These are phyloP conservation scores for Penicillium aurantiogriseum DNA, from an alignment of 2,329 filamentous ascomycete species.

Conservation along the genomic window DNA sequence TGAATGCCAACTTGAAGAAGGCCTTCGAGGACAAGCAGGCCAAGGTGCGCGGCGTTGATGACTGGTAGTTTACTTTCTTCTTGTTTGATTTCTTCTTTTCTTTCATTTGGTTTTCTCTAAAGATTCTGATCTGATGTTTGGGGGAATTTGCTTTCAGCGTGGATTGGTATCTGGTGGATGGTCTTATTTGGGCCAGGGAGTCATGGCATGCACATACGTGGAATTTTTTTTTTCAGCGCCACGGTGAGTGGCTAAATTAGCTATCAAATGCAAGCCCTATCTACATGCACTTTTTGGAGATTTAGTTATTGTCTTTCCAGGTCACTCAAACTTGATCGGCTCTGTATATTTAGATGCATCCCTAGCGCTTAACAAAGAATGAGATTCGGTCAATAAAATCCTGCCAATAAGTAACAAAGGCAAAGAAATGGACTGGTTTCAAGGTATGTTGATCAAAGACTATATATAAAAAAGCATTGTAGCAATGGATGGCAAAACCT, in stretches of 20 bases:
- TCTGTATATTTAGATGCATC: background rate
- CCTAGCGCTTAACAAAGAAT: background rate
- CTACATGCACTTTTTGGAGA: too few species aligned
- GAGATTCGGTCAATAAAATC: background rate
- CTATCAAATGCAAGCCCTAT: too few species aligned
- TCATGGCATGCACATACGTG: slow-evolving; percentile 18
- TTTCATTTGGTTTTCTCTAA: background rate
- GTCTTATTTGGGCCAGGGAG: slow-evolving; percentile 4
- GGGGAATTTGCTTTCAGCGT: slow-evolving; percentile 2
- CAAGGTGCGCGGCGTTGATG: slow-evolving; percentile 36
- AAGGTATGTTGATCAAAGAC: too few species aligned
- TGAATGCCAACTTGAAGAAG: slow-evolving; percentile 37
- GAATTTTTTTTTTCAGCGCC: too few species aligned
- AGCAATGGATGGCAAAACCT: background rate
- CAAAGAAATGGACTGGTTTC: background rate
- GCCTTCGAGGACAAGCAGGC: slow-evolving; percentile 36
- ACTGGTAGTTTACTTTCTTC: slow-evolving; percentile 23
- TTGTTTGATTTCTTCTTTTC: background rate
- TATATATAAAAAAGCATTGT: background rate
- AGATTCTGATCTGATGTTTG: background rate
- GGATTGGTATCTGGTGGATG: slow-evolving; percentile 2
- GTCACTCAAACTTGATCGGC: too few species aligned
- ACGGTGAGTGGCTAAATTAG: too few species aligned
- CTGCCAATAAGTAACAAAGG: background rate
- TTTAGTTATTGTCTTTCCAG: too few species aligned